Evolutionary conservation across 495 filamentous ascomycete genomes (phyloP), one percentile per base, ranked within the genome.

Genomic region (Penicillium herquei): DNA sequence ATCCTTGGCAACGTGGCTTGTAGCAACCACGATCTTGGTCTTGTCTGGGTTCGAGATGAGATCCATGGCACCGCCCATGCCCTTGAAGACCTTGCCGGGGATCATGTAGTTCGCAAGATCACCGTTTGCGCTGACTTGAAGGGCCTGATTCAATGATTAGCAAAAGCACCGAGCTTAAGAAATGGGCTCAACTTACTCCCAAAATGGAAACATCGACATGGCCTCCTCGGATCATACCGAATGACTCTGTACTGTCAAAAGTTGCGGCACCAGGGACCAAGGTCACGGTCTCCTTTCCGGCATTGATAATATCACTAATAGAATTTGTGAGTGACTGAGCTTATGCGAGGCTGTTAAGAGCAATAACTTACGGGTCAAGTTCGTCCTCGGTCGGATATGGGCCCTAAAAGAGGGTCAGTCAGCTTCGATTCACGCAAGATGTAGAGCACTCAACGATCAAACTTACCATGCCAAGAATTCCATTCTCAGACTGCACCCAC

Each of bases 11-110:
- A 87, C 87, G 71, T 96, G 92, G 72, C 92, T 92, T 78, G 92
- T 96, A 1, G 90, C 91, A 14, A 96, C 88, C 8, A 96, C 92
- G 11, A 96, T 90, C 77, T 94, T 96, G 26, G 92, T 96, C 45
- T 79, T 74, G 55, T 80, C 80, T 2, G 92, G 92, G 73, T 96
- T 96, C 47, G 81, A 86, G 47, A 96, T 90, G 41, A 96, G 73
- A 66, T 96, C 92, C 92, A 96, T 96, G 40, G 92, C 92, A n/a
- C 92, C 92, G 32, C 92, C 92, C 72, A 96, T 95, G 0, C 92
- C 92, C 80, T 96, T 96, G 63, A 96, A 75, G 0, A 78, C 87
- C 78, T 95, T 96, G 42, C 92, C 91, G 0, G 91, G 92, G 45
- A 96, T 77, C 86, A 94, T 94, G 61, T 91, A 96, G 74, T 94